These are phyloP conservation scores for Syzygium grande DNA, from an alignment of 345 rosid species.

Conservation along the genomic window DNA sequence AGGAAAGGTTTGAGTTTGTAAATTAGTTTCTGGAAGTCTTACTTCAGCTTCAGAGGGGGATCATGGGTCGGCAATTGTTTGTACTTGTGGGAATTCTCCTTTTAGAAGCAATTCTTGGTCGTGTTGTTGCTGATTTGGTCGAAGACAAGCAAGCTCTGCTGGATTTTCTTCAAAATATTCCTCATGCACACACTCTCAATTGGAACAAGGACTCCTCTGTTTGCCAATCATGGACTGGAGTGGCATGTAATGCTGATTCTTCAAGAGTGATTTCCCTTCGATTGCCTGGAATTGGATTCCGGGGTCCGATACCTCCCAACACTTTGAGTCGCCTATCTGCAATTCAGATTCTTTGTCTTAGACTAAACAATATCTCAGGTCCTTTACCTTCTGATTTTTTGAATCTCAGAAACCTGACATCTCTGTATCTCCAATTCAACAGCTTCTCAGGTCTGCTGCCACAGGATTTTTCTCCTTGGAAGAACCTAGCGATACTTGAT, in stretches of 20 bases:
- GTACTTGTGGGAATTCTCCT: not conserved
- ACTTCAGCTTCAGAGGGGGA: not conserved
- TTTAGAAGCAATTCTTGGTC: constrained; percentile 28
- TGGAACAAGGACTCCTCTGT: constrained; percentile 46
- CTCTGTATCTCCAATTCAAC: constrained; percentile 61
- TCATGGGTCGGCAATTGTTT: not conserved
- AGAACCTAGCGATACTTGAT: constrained; percentile 41
- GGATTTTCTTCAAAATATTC: constrained; percentile 42
- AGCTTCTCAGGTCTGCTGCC: constrained; percentile 59
- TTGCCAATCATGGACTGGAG: constrained; percentile 72
- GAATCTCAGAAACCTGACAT: constrained; percentile 43
- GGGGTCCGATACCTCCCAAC: constrained; percentile 40
- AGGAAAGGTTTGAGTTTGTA: not conserved
- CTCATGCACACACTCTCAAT: constrained; percentile 47
- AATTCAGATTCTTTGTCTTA: constrained; percentile 52
- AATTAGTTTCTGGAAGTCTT: not conserved
- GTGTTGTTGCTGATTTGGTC: constrained; percentile 32
- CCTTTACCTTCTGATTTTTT: constrained; percentile 50
- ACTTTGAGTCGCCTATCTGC: constrained; percentile 51
- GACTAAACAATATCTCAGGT: constrained; percentile 69
- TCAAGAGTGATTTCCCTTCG: constrained; percentile 50
- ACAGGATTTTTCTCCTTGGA: constrained; percentile 53
- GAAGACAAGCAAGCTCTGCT: constrained; percentile 68
- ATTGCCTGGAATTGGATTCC: constrained; percentile 52
- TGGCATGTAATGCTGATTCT: constrained; percentile 42